Base-by-base conservation (phyloP, 208 protist species). In the Naegleria lovaniensis region DNA sequence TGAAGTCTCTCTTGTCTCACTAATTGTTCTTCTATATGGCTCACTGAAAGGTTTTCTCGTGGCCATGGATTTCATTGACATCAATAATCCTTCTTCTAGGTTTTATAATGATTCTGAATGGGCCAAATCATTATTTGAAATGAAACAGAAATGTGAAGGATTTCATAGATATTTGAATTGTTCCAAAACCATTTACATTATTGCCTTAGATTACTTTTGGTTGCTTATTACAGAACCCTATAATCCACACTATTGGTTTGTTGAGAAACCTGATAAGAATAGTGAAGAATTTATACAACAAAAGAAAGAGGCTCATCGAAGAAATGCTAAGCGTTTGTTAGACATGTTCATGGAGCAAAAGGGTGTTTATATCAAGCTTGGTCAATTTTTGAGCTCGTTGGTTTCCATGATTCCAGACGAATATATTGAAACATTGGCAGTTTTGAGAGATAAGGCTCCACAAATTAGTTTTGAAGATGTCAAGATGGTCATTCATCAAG, bases 401-500 rank as follows among this genome's bases (percentile, higher is more conserved):
- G 91, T 93, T 58, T 87, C 93, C 36, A 84, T 93, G 11, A 40
- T 95, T 9, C 94, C 94, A n/a, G 29, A 85, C 16, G 92, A 95
- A 86, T 94, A 92, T 76, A 92, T 88, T 51, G 36, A 52, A n/a
- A 83, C 90, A 4, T 51, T 95, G 22, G n/a, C 79, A 40, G 90
- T 94, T 22, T 91, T 95, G 16, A 92, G 94, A 90, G 94, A 95
- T 90, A 67, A 92, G 84, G 94, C 92, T 11, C 91, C 85, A 48
- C 52, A 13, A 43, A 85, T 90, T 79, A n/a, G 79, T 15, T 93
- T 92, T 84, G 43, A 85, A 40, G 76, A 93, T 43, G 92, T 94
- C 48, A 87, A 88, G 58, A 75, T 85, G 84, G 55, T 92, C 48
- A 92, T 94, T 85, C 67, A 83, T 36, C 55, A 93, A 38, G 92